These are phyloP conservation scores for Protomyces inundatus DNA, from an alignment of 1,139 yeast genomes.

Conservation along the genomic window DNA sequence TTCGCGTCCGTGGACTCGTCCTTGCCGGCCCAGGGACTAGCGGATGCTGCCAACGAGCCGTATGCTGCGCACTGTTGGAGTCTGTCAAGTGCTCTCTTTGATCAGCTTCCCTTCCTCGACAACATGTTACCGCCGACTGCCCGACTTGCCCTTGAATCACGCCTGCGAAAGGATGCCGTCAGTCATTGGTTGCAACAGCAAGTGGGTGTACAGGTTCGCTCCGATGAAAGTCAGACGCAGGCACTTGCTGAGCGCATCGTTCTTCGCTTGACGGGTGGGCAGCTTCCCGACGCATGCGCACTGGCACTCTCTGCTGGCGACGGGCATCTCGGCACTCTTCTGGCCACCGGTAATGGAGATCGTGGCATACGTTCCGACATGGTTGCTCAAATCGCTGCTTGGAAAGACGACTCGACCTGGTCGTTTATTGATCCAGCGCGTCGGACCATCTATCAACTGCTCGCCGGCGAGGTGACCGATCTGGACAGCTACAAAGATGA, in stretches of 20 bases:
- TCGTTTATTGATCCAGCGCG: neutral
- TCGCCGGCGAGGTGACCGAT: neutral
- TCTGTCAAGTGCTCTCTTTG: neutral
- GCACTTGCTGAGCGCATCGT: neutral
- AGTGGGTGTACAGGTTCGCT: neutral
- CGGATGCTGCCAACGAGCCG: neutral
- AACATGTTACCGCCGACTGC: neutral
- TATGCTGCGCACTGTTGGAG: neutral
- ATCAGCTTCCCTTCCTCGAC: neutral
- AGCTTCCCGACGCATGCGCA: neutral
- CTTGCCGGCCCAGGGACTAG: neutral
- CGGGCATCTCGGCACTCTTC: neutral
- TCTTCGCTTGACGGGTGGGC: neutral
- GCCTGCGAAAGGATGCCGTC: neutral
- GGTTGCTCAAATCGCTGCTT: neutral
- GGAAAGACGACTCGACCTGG: neutral
- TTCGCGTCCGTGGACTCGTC: neutral
- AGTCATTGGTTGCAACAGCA: neutral
- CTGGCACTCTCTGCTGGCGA: neutral
- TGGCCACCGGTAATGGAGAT: neutral
- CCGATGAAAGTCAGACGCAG: neutral
- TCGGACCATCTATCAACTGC: neutral
- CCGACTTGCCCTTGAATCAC: neutral
- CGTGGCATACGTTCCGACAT: neutral
- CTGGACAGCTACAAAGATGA: neutral